Base-by-base conservation (phyloP, 805 yeast species). In the Candida fluviatilis region DNA sequence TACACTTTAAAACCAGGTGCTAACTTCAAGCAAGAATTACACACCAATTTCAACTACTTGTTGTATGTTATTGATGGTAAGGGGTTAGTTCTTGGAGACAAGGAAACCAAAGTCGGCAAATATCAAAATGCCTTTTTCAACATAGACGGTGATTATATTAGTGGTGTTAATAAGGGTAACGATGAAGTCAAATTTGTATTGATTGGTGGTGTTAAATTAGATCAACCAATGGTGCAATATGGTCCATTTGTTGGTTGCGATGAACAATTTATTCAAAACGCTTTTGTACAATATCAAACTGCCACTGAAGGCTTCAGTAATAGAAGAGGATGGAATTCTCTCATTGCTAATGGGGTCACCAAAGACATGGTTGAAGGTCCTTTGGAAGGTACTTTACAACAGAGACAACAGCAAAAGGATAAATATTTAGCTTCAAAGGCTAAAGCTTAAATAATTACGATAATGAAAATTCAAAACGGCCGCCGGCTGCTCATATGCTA, bases 201-300 rank as follows among this genome's bases (percentile, higher is more conserved):
- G 13, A 66, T 86, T 43, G 91, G 87, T 23, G 95, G 95, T 40
- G 60, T 83, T 54, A 73, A 75, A 14, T 63, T 85, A 40, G 75
- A 84, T 48, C 95, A 87, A 63, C 75, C 77, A n/a, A 71, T 84
- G 39, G 83, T 86, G 19, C 96, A 88, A 54, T 82, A 87, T 54
- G 96, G 96, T 12, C 96, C 96, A 5, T 89, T 88, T 54, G 96
- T 88, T 13, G 90, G 84, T 45, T 76, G 84, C 7, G 63, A 82
- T 15, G 69, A 71, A 38, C 82, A 78, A 35, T 76, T 75, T 46
- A 80, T 88, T 42, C 71, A 77, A 45, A 61, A 82, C 48, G 91
- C 86, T 0, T 80, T 85, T 51, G 52, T 62, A 57, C 87, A 84
- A 54, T 89, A 82, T 57, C 90, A 82, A 59, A 55, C 61, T 34